Conservation (phyloP, 345 rosid genomes). For the Cardamine resedifolia region DNA sequence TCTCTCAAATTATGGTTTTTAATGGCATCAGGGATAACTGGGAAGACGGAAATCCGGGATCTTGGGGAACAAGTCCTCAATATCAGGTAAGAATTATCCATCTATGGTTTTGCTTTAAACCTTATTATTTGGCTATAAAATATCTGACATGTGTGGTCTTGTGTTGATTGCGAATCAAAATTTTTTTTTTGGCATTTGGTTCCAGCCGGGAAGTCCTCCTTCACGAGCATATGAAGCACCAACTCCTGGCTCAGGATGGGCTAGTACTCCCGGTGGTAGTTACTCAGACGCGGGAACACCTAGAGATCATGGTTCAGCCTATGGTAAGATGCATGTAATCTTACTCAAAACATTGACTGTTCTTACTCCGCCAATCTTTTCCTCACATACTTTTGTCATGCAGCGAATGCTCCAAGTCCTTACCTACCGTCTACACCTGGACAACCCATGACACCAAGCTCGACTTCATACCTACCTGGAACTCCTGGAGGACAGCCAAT, state of each 20-base stretch:
- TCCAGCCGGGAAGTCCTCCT: conserved; percentile 95
- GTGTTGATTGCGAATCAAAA: background rate
- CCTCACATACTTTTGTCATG: conserved; percentile 28
- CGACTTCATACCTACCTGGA: conserved; percentile 77
- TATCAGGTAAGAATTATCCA: conserved; percentile 60
- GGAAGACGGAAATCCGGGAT: conserved; percentile 94
- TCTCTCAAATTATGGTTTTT: conserved; percentile 18
- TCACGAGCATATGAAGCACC: conserved; percentile 91
- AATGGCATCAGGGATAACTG: conserved; percentile 67
- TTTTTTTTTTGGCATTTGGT: conserved; percentile 12
- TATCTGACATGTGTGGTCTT: background rate
- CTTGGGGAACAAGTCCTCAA: conserved; percentile 89
- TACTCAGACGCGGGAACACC: conserved; percentile 95
- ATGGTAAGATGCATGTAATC: conserved; percentile 46
- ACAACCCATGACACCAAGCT: conserved; percentile 92
- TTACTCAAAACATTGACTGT: background rate
- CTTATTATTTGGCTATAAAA: background rate
- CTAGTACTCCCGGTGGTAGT: conserved; percentile 85
- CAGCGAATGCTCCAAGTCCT: conserved; percentile 94
- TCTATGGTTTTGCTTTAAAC: background rate
- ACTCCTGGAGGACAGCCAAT: conserved; percentile 99
- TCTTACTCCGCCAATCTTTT: background rate
- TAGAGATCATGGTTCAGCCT: conserved; percentile 70
- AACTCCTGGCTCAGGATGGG: conserved; percentile 94
- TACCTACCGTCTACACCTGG: conserved; percentile 93